Percentiles rank a stretch among this genome's conserved stretches.
These are phyloP conservation scores for Cladorrhinum sp. DNA, from an alignment of 2,329 filamentous ascomycete species.

Conservation along the genomic window DNA sequence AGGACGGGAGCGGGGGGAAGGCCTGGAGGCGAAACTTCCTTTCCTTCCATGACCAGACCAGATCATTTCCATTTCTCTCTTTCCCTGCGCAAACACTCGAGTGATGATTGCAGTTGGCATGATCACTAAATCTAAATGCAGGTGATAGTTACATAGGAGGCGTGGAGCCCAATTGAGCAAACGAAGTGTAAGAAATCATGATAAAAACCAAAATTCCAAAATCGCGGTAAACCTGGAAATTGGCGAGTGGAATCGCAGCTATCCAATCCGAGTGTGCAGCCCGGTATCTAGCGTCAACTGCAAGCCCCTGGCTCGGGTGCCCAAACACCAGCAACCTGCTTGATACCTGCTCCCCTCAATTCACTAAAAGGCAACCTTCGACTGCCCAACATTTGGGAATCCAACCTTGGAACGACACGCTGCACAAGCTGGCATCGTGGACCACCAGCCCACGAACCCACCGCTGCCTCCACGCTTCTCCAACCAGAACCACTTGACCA, in stretches of 20 bases:
- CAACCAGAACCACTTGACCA: constrained; percentile 10
- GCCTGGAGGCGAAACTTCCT: not conserved
- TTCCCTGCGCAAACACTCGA: not conserved
- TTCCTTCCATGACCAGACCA: not conserved
- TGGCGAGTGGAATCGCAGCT: not conserved
- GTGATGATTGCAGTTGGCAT: not conserved
- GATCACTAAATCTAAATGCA: not conserved
- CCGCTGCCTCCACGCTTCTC: constrained; percentile 2
- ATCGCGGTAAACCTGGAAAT: constrained; percentile 1
- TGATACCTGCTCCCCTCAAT: constrained; percentile 19
- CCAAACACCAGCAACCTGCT: constrained; percentile 18
- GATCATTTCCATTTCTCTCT: not conserved
- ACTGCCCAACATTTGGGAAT: constrained; percentile 25
- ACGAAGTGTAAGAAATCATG: not conserved
- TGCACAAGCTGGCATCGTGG: constrained; percentile 10
- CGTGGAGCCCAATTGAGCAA: not conserved
- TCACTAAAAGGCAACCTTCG: constrained; percentile 19
- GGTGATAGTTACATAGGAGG: not conserved
- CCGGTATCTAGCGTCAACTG: constrained; percentile 8
- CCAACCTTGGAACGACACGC: constrained; percentile 26
- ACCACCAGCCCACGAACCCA: constrained; percentile 3
- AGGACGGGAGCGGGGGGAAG: not conserved
- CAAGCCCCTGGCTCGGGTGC: constrained; percentile 12
- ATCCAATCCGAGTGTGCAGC: not conserved
- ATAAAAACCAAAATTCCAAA: not conserved